Evolutionary conservation across 1,139 yeast genomes (phyloP).

Genomic region (Magnusiomyces tetraspermus): DNA sequence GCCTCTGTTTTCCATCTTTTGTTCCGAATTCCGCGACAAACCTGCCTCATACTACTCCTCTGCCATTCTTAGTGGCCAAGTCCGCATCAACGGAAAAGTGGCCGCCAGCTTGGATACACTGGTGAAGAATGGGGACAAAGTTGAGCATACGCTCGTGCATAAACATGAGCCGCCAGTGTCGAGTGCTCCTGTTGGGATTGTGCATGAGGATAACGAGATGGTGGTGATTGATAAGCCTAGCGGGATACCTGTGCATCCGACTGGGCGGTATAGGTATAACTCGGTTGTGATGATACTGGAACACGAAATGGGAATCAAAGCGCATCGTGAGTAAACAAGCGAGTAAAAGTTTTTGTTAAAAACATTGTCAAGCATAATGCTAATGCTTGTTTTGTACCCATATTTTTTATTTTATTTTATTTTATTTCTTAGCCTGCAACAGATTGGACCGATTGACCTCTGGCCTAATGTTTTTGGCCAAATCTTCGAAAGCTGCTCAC

Average conservation of each 20-base stretch:
- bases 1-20: conserved; percentile 63
- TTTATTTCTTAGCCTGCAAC: conserved; percentile 48
- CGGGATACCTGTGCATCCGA: conserved; percentile 82
- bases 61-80: conserved; percentile 65
- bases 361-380: no score
- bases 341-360: no score
- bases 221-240: conserved; percentile 84
- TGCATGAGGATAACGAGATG: conserved; percentile 68
- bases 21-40: conserved; percentile 75
- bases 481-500: conserved; percentile 73
- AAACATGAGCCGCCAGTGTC: conserved; percentile 89
- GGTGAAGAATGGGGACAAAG: conserved; percentile 75
- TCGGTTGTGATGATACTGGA: conserved; percentile 76
- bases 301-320: conserved; percentile 46
- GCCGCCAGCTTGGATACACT: conserved; percentile 59
- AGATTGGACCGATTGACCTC: conserved; percentile 85
- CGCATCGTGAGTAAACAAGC: no score
- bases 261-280: conserved; percentile 84
- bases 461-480: conserved; percentile 90
- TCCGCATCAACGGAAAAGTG: conserved; percentile 48
- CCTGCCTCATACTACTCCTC: conserved; percentile 47
- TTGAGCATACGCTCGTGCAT: conserved; percentile 72
- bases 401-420: no score
- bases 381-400: background rate
- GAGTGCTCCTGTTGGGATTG: conserved; percentile 58